A percentile compares a stretch with the other conserved stretches of the same genome.
Conservation (phyloP, 1,139 yeast species). For the Sugiyamaella sp. region DNA sequence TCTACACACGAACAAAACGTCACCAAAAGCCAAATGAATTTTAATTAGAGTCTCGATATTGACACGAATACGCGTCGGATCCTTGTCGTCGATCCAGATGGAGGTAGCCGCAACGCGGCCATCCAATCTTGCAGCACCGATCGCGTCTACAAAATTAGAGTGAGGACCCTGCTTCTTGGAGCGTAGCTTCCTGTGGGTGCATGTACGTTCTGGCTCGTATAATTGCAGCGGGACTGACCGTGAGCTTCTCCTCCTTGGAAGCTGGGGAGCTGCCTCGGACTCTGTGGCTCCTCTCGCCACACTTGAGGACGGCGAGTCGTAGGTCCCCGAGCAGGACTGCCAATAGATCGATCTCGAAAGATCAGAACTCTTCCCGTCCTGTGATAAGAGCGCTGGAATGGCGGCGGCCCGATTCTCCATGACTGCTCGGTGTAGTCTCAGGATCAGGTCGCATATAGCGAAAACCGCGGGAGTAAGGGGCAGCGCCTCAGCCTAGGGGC, state of each 20-base stretch:
- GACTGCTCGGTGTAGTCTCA: no score
- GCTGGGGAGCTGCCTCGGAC: neutral
- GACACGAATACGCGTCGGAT: slow-evolving; percentile 9
- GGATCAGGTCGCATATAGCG: no score
- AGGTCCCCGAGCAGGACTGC: no score
- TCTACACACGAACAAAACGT: neutral
- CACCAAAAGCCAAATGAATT: neutral
- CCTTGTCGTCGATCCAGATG: neutral
- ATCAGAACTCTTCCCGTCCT: no score
- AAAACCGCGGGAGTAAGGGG: no score
- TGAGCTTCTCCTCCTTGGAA: neutral
- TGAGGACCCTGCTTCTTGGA: neutral
- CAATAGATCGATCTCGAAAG: no score
- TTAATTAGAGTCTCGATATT: slow-evolving; percentile 3
- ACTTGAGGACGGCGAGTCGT: neutral
- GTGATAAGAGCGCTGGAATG: no score
- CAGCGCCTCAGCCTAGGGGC: no score
- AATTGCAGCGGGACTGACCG: no score
- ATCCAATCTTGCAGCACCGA: neutral
- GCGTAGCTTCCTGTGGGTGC: no score
- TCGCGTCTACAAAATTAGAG: neutral
- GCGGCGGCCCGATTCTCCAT: no score
- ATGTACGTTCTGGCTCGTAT: no score
- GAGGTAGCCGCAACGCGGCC: neutral
- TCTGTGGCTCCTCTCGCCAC: neutral